Percentiles rank a stretch among this genome's conserved stretches.
Conservation (phyloP, 441 rosid genomes). For the Eruca vesicaria region DNA sequence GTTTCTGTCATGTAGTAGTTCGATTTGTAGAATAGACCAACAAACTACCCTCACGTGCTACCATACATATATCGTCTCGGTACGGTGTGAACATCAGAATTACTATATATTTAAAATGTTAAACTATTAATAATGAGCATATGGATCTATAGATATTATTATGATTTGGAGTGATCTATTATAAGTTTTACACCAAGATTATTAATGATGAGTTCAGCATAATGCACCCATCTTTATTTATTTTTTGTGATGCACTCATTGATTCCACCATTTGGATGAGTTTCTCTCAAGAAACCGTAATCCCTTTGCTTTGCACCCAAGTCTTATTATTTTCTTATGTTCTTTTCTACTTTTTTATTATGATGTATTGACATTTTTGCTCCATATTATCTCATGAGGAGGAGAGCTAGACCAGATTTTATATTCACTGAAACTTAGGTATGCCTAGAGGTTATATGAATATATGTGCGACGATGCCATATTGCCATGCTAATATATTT, state of each 20-base stretch:
- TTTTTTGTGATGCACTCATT: constrained; percentile 26
- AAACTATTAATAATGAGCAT: not conserved
- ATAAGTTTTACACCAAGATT: constrained; percentile 25
- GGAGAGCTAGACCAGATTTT: not conserved
- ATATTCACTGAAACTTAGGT: not conserved
- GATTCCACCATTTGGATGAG: constrained; percentile 38
- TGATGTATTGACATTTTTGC: not conserved
- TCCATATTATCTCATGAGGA: not conserved
- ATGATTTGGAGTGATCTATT: constrained; percentile 8
- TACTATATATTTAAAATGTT: not conserved
- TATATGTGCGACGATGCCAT: not conserved
- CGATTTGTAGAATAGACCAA: constrained; percentile 23
- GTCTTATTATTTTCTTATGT: constrained; percentile 1
- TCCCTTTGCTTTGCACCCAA: constrained; percentile 35
- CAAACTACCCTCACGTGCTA: constrained; percentile 16
- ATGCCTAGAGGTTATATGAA: not conserved
- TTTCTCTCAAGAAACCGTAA: constrained; percentile 37
- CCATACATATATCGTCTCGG: constrained; percentile 9
- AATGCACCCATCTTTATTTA: constrained; percentile 19
- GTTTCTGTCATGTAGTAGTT: constrained; percentile 19
- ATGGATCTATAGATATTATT: constrained; percentile 4
- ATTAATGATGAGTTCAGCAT: constrained; percentile 25
- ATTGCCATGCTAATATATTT: not conserved
- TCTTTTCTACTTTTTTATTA: constrained; percentile 3
- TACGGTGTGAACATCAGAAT: constrained; percentile 13